Conservation (phyloP, 164 flowering plant genomes). For the Euptelea pleiosperma region DNA sequence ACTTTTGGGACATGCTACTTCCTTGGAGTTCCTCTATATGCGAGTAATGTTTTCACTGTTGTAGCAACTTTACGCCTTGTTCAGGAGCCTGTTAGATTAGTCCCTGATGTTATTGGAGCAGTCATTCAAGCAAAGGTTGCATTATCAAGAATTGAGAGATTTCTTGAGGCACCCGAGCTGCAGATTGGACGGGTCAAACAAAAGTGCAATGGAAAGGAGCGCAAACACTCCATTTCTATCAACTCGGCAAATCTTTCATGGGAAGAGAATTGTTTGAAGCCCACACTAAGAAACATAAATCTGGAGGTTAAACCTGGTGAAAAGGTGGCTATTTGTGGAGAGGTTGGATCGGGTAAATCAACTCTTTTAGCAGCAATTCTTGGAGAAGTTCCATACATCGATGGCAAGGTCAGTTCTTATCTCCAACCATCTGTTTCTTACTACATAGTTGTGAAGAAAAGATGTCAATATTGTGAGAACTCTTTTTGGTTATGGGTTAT, state of each 20-base stretch:
- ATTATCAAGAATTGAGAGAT: conserved; percentile 39
- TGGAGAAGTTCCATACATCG: conserved; percentile 51
- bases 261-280: conserved; percentile 34
- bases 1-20: conserved; percentile 61
- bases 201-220: conserved; percentile 2
- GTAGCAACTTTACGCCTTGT: conserved; percentile 66
- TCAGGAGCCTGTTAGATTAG: conserved; percentile 57
- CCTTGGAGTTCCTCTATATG: conserved; percentile 43
- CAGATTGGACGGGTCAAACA: conserved; percentile 21
- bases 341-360: conserved; percentile 77
- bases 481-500: no score
- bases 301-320: conserved; percentile 42
- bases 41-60: conserved; percentile 78
- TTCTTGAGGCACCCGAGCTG: conserved; percentile 65
- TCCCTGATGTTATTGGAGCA: conserved; percentile 53
- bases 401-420: conserved; percentile 46
- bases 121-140: conserved; percentile 64
- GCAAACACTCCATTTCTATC: conserved; percentile 28
- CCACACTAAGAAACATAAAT: conserved; percentile 43
- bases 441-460: neutral
- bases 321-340: conserved; percentile 63
- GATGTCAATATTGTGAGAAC: no score
- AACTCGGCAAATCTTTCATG: conserved; percentile 40
- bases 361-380: conserved; percentile 60
- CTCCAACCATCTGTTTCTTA: neutral